Evolutionary conservation across 164 flowering plant genomes (phyloP), one percentile per base, ranked within the genome.

Genomic region (Liriodendron chinense): DNA sequence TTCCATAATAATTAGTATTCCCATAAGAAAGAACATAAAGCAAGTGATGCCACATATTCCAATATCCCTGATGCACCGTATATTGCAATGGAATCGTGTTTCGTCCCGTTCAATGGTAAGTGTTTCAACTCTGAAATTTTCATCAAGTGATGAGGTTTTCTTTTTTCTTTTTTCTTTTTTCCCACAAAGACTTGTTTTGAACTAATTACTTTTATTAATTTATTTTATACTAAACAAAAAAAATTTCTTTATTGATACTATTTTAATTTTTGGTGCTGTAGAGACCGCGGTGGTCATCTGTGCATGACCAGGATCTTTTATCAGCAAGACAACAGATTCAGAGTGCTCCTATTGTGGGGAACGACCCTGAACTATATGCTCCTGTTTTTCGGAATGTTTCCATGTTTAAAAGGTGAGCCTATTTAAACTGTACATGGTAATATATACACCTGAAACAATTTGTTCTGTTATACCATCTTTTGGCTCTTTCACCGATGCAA

Each of bases 251-350:
- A n/a, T n/a, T n/a, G n/a, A n/a, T 12, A 4, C 7, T 25, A 28
- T 72, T 56, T 49, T 50, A 18, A 14, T 72, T 72, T n/a, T 24
- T 18, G 7, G 0, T 23, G 23, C 25, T 73, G 21, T 64, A 74
- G 76, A 74, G 20, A 67, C 76, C 76, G 3, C 70, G 76, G n/a
- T 74, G 76, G 76, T 66, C 76, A 7, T 74, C 71, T 24, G 20
- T 13, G 26, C 76, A 61, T 66, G 76, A 74, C 64, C 21, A 53
- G 50, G 71, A 74, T 71, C 59, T 74, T 34, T 50, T 74, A 34
- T 49, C 71, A 9, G 71, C 64, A 25, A 67, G 50, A 47, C 28
- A 7, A 53, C 63, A 74, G 50, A 74, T 74, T 14, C 47, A 74
- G 70, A 74, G 67, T 74, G 76, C 71, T 65, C 76, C 71, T 50